Base-by-base conservation (phyloP, 2,329 filamentous ascomycete species). In the Camptophora hylomeconis region DNA sequence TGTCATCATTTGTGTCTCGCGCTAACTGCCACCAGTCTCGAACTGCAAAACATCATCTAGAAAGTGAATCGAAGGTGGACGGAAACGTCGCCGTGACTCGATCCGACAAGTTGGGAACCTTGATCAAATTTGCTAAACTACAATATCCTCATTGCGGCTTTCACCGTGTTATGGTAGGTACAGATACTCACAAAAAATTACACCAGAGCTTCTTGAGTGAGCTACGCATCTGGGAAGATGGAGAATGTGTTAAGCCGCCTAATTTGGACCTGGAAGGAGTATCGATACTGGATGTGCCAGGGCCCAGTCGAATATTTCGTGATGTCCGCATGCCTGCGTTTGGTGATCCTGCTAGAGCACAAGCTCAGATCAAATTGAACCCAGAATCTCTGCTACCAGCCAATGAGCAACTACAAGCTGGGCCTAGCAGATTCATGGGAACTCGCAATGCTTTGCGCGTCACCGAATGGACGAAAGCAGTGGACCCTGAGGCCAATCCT, bases 401-500 rank as follows among this genome's bases (percentile, higher is more conserved):
- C 7, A 13, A 3, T 13, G 12, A 14, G 14, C 5, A 11, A 7
- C 12, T 17, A 8, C 5, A n/a, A 12, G 20, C 15, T n/a, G n/a
- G 20, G 22, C 4, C 21, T 7, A 31, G 28, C 21, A 31, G 12
- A 20, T 31, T 17, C 38, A 33, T 25, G 11, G 15, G 7, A 34
- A 32, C 25, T 26, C 28, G 25, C 13, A 22, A 26, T n/a, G 26
- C 37, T 17, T 26, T 23, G 9, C 22, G 40, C 28, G 32, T 44
- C 8, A 23, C 32, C n/a, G 36, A 24, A 9, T 44, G 41, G 41
- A 34, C 39, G 10, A 33, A 28, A 14, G 32, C 35, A 9, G 26
- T 44, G 14, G 32, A 38, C 17, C 20, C 10, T 9, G 33, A 26
- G 14, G 36, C 38, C 12, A 32, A 44, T 26, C 41, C 41, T 7